Conservation (phyloP, 2,329 filamentous ascomycete genomes). For the Ophiostoma fasciatum region DNA sequence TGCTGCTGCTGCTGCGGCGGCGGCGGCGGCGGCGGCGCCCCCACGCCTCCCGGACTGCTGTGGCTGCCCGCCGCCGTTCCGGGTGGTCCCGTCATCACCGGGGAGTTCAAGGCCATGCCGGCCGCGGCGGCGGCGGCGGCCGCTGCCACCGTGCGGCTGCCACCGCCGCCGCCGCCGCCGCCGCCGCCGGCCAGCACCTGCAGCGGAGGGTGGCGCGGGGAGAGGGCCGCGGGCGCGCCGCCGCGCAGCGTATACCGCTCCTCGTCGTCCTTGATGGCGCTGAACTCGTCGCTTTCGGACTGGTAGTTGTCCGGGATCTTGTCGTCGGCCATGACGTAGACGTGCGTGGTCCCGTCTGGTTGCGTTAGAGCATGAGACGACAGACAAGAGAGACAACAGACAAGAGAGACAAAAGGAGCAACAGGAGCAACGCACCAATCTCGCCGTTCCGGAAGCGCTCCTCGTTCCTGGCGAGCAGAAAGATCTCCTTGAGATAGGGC, state of each 20-base stretch:
- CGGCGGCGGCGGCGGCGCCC: too few species aligned
- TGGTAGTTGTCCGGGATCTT: slow-evolving; percentile 31
- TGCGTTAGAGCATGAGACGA: not conserved
- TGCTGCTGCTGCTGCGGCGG: too few species aligned
- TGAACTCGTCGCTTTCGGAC: slow-evolving; percentile 31
- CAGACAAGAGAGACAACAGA: not conserved
- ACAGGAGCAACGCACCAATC: slow-evolving; percentile 30
- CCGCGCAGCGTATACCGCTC: slow-evolving; percentile 21
- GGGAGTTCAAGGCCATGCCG: too few species aligned
- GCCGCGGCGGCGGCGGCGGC: too few species aligned
- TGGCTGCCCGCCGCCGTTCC: slow-evolving; percentile 11
- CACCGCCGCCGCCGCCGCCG: too few species aligned
- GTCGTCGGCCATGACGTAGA: slow-evolving; percentile 38
- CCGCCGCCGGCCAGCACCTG: too few species aligned
- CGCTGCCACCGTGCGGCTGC: too few species aligned
- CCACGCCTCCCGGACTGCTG: slow-evolving; percentile 18
- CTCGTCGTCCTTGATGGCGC: slow-evolving; percentile 27
- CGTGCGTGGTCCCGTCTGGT: slow-evolving; percentile 32
- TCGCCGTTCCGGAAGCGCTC: slow-evolving; percentile 40
- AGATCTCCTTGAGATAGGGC: slow-evolving; percentile 43
- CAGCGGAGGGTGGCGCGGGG: slow-evolving; percentile 14
- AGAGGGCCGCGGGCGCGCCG: slow-evolving; percentile 20
- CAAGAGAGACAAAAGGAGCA: not conserved
- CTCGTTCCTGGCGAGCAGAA: slow-evolving; percentile 42
- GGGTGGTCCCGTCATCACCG: slow-evolving; percentile 21